Percentiles rank a stretch among this genome's conserved stretches.
Evolutionary conservation across 1,284 basidiomycete genomes (phyloP).

Genomic region (Phellopilus nigrolimitatus): DNA sequence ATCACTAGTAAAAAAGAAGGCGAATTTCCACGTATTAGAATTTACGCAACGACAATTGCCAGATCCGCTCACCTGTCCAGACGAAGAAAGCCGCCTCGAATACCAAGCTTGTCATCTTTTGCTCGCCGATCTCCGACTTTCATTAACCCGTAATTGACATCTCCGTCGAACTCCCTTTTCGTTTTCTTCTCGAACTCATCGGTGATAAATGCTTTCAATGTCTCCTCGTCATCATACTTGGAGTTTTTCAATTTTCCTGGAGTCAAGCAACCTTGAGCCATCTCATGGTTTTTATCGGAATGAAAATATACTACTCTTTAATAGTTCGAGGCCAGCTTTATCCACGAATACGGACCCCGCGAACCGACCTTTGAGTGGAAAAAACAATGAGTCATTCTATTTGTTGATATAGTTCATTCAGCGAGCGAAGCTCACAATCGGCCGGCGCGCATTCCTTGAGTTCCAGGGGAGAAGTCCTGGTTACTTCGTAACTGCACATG

Average conservation of each 20-base stretch:
- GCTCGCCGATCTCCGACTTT: slow-evolving; percentile 8
- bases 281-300: neutral
- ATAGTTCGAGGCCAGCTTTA: slow-evolving; percentile 58
- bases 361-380: slow-evolving; percentile 50
- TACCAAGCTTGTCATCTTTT: neutral
- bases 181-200: slow-evolving; percentile 3
- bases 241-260: slow-evolving; percentile 64
- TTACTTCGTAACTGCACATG: slow-evolving; percentile 70
- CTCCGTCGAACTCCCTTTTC: too few species aligned
- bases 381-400: slow-evolving; percentile 2
- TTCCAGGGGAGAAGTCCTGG: slow-evolving; percentile 56
- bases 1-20: neutral
- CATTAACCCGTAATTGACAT: neutral
- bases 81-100: neutral
- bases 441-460: slow-evolving; percentile 77
- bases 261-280: slow-evolving; percentile 3
- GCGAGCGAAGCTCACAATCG: slow-evolving; percentile 56
- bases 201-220: neutral
- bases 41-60: neutral
- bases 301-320: slow-evolving; percentile 46
- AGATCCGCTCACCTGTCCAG: slow-evolving; percentile 4
- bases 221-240: slow-evolving; percentile 27
- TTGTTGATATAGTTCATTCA: slow-evolving; percentile 5
- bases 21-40: neutral
- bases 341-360: slow-evolving; percentile 81